A percentile compares a stretch with the other conserved stretches of the same genome.
phyloP scores from a whole-genome alignment of 176 grass and related monocot species.

The Saccharum officinarum region DNA sequence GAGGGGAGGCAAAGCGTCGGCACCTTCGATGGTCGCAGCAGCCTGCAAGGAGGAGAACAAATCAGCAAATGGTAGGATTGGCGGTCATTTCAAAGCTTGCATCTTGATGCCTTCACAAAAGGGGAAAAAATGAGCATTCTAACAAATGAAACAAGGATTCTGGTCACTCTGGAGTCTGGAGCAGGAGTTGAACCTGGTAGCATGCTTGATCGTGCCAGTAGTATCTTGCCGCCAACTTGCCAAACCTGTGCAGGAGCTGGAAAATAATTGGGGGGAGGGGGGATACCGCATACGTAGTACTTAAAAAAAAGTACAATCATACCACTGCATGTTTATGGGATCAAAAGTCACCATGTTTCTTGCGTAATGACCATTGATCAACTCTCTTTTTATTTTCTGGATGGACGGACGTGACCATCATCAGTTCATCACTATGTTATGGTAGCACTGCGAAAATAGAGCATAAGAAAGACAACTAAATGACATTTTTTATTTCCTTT shows the following conservation, averaged over 20 bases:
- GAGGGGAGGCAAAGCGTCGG: not conserved
- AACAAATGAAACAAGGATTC: too few relatives aligned
- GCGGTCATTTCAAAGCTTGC: too few relatives aligned
- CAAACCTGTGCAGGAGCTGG: not conserved
- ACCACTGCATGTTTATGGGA: too few relatives aligned
- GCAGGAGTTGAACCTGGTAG: too few relatives aligned
- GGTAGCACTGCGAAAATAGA: not conserved
- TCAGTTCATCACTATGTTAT: not conserved
- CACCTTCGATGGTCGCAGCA: too few relatives aligned
- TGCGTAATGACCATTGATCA: not conserved
- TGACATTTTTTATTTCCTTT: not conserved
- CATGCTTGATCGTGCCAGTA: too few relatives aligned
- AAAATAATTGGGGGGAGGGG: not conserved
- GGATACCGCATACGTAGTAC: too few relatives aligned
- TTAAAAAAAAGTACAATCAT: too few relatives aligned
- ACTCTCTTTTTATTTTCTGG: not conserved
- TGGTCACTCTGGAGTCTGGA: too few relatives aligned
- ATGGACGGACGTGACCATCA: not conserved
- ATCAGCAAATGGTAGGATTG: not conserved
- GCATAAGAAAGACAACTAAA: not conserved
- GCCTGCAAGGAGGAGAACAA: not conserved
- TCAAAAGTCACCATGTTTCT: constrained; percentile 4
- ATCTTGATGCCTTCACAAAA: too few relatives aligned
- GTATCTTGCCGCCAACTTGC: not conserved
- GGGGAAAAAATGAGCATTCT: too few relatives aligned